Base-by-base conservation (phyloP, 768 basidiomycete species). In the Mycena galopus region DNA sequence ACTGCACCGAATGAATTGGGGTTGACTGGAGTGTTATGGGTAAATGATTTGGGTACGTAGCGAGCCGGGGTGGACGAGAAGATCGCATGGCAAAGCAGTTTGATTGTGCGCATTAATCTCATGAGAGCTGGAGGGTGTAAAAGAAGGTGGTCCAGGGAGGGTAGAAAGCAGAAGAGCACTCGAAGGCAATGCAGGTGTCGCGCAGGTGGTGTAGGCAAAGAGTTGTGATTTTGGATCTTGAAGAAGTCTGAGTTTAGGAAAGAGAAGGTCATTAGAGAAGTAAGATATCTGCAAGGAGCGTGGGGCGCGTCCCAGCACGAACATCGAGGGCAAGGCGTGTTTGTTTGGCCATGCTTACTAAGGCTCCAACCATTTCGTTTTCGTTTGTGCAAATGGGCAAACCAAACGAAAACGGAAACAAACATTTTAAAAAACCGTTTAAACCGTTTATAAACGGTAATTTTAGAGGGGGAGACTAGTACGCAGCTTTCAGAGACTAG, bases 301-400 rank as follows among this genome's bases (percentile, higher is more conserved):
- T 64, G n/a, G 63, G 30, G n/a, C 63, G 63, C 32, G 63, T 53
- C 63, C 63, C n/a, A 51, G 50, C 50, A 19, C 62, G 60, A 35
- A 19, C 50, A 47, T 53, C 32, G 50, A 64, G 50, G 51, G 27
- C 21, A 47, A 53, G 63, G 35, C 63, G 50, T 50, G 63, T 19
- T 64, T 64, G 50, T 64, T 64, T 64, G 63, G n/a, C 29, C 10
- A 12, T 35, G 35, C n/a, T n/a, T n/a, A n/a, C n/a, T n/a, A n/a
- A n/a, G n/a, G n/a, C n/a, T n/a, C n/a, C n/a, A n/a, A n/a, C n/a
- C n/a, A n/a, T n/a, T n/a, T n/a, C n/a, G n/a, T n/a, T n/a, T n/a
- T n/a, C n/a, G n/a, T n/a, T n/a, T n/a, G n/a, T n/a, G n/a, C n/a
- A n/a, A n/a, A n/a, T n/a, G n/a, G n/a, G n/a, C n/a, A n/a, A n/a